Conservation (phyloP, 768 basidiomycete genomes). For the Tylopilus cervinicoccineus region DNA sequence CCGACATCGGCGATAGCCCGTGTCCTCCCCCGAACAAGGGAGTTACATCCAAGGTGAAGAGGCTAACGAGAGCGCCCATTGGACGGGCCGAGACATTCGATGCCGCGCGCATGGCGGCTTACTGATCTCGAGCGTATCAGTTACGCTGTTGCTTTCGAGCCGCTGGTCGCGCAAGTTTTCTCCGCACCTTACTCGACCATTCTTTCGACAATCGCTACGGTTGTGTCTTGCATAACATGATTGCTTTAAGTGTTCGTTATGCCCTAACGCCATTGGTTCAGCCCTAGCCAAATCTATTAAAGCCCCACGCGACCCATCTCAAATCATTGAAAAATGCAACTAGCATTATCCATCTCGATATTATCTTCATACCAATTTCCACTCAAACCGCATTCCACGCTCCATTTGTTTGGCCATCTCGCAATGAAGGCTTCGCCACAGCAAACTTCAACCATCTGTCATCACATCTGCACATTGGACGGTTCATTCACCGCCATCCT, state of each 20-base stretch:
- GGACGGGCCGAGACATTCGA: constrained; percentile 68
- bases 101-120: constrained; percentile 49
- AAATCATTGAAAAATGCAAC: constrained; percentile 13
- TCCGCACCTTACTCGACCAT: constrained; percentile 1
- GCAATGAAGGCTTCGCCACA: constrained; percentile 10
- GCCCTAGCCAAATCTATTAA: constrained; percentile 12
- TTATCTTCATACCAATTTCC: constrained; percentile 20
- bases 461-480: constrained; percentile 29
- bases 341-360: constrained; percentile 19
- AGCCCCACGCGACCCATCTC: constrained; percentile 5
- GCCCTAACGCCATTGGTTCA: constrained; percentile 12
- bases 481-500: constrained; percentile 23
- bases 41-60: constrained; percentile 54
- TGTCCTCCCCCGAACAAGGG: constrained; percentile 76
- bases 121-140: constrained; percentile 30
- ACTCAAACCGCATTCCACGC: constrained; percentile 25
- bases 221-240: constrained; percentile 13
- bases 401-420: constrained; percentile 30
- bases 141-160: background rate
- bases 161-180: constrained; percentile 11
- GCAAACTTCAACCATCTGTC: constrained; percentile 22
- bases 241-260: constrained; percentile 14
- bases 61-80: constrained; percentile 45
- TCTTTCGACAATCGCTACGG: constrained; percentile 11
- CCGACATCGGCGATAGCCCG: constrained; percentile 80